A percentile compares a stretch with the other conserved stretches of the same genome.
These are phyloP conservation scores for Ciborinia camelliae DNA, from an alignment of 2,329 filamentous ascomycete species.

Conservation along the genomic window DNA sequence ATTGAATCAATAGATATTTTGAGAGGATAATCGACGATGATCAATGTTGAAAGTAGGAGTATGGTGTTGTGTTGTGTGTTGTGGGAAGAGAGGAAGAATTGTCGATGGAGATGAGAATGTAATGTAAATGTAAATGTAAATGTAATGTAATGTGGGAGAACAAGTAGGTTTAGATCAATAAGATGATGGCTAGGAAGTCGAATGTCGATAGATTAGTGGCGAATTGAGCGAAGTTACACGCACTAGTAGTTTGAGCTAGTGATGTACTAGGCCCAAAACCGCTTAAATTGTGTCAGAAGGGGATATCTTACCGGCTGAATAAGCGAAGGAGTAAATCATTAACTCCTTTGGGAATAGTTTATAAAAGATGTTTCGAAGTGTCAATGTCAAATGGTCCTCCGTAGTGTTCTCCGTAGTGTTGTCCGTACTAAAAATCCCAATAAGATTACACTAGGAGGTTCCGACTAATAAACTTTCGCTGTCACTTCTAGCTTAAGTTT, in stretches of 20 bases:
- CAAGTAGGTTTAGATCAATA: conserved; percentile 10
- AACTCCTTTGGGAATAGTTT: not conserved
- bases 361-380: too few species aligned
- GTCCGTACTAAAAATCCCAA: not conserved
- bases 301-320: not conserved
- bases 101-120: not conserved
- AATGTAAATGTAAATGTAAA: not conserved
- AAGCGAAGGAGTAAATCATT: not conserved
- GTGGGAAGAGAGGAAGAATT: not conserved
- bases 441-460: not conserved
- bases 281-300: not conserved
- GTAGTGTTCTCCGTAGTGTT: too few species aligned
- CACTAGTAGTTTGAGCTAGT: not conserved
- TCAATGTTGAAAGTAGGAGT: not conserved
- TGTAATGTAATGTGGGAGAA: conserved; percentile 15
- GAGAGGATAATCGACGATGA: not conserved
- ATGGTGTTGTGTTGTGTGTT: not conserved
- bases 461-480: not conserved
- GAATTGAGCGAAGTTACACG: not conserved
- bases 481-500: not conserved
- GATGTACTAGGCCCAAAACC: not conserved
- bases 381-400: too few species aligned
- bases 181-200: conserved; percentile 7
- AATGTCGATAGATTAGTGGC: too few species aligned
- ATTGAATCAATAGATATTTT: not conserved